Evolutionary conservation across 805 yeast species (phyloP), one percentile per base, ranked within the genome.

Genomic region (Schwanniomyces polymorphus): DNA sequence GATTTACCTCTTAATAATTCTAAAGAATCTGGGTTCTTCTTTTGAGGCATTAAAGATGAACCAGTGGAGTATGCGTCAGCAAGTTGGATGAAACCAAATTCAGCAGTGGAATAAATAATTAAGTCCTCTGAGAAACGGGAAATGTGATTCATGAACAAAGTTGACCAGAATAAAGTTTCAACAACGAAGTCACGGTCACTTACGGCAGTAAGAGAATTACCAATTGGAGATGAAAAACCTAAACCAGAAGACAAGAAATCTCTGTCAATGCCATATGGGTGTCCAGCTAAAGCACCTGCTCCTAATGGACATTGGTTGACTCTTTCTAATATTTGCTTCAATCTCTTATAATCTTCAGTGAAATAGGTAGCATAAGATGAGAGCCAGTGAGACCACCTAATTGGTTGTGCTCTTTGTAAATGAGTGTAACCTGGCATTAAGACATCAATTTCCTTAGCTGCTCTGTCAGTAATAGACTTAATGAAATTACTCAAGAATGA

Each of bases 371-470:
- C 97, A 62, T 94, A 92, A 65, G 90, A 84, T 56, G 92, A 82
- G 55, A 94, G 76, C 97, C 97, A 92, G 67, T 94, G 99, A 1
- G 97, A 78, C 99, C 99, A 94, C 72, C 99, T 83, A 62, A 94
- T 94, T n/a, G 99, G 99, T 72, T 91, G 99, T 1, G 98, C 98
- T 67, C 97, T 87, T 77, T 94, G 99, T 65, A 94, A 76, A 73
- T 94, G 99, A 11, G 99, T 94, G 74, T 94, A 94, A 38, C 99
- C 99, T 9, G 99, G 99, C 98, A 94, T 94, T 63, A 94, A 78
- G 16, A 86, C 87, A 58, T 87, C 96, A 49, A 94, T 88, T 71
- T 94, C 99, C 28, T 77, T 65, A 60, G 82, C 85, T 5, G 96
- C 97, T 63, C 99, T 82, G 47, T 76, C 76, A 38, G 83, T 61